Conservation (phyloP, 73 alveolate species). For the Paraurostyla sp. region DNA sequence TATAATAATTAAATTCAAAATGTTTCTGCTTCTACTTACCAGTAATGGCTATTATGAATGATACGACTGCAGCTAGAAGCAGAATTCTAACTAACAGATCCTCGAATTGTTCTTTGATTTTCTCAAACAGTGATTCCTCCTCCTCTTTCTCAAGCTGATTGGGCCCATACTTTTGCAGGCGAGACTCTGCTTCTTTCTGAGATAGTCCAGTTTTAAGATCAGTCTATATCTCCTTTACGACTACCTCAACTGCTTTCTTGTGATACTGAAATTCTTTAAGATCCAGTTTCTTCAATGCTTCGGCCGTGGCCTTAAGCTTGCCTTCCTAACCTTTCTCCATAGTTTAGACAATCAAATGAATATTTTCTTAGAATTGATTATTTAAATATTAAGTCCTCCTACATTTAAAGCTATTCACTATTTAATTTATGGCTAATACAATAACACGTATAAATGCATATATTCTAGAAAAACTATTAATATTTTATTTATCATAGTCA, state of each 20-base stretch:
- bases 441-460: slow-evolving; percentile 3
- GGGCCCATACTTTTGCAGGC: slow-evolving; percentile 85
- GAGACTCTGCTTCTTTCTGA: slow-evolving; percentile 68
- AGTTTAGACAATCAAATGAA: slow-evolving; percentile 43
- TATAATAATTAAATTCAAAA: slow-evolving; percentile 40
- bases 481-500: no score
- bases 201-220: slow-evolving; percentile 85
- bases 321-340: slow-evolving; percentile 63
- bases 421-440: not conserved
- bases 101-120: slow-evolving; percentile 93
- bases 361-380: slow-evolving; percentile 45
- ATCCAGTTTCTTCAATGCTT: slow-evolving; percentile 60
- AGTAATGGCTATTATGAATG: slow-evolving; percentile 86
- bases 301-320: slow-evolving; percentile 65
- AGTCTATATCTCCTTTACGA: slow-evolving; percentile 58
- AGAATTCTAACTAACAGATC: slow-evolving; percentile 94
- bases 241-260: slow-evolving; percentile 69
- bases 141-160: slow-evolving; percentile 91
- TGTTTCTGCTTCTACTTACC: slow-evolving; percentile 55
- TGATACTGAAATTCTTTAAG: slow-evolving; percentile 72
- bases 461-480: slow-evolving; percentile 14
- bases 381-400: slow-evolving; percentile 17
- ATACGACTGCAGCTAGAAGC: slow-evolving; percentile 94
- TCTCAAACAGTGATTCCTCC: slow-evolving; percentile 91
- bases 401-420: not conserved